A percentile compares a stretch with the other conserved stretches of the same genome.
phyloP scores from a whole-genome alignment of 345 rosid species.

The Eutrema yunnanense region DNA sequence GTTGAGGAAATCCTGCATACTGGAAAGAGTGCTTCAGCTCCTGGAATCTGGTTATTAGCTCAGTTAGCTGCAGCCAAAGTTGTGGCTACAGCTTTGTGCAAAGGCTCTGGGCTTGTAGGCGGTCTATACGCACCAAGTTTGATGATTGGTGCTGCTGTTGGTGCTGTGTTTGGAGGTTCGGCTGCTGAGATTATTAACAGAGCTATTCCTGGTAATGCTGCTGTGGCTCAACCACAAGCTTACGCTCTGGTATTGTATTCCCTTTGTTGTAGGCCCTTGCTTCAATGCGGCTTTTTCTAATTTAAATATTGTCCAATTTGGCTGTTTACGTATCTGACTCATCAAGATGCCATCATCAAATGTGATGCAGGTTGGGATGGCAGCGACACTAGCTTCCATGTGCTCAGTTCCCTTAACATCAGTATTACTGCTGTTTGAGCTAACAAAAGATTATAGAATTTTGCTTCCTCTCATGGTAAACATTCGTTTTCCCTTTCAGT shows the following conservation, averaged over 20 bases:
- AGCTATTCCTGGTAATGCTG: constrained; percentile 96
- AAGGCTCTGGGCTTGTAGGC: constrained; percentile 97
- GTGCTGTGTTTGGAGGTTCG: constrained; percentile 97
- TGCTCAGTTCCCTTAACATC: constrained; percentile 99
- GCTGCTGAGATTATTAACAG: constrained; percentile 86
- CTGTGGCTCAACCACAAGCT: constrained; percentile 98
- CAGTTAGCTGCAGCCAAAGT: constrained; percentile 95
- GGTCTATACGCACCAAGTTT: constrained; percentile 97
- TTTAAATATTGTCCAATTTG: background rate
- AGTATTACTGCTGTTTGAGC: constrained; percentile 83
- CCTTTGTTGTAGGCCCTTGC: constrained; percentile 14
- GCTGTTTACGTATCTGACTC: constrained; percentile 2
- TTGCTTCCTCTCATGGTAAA: constrained; percentile 96
- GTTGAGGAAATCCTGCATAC: constrained; percentile 96
- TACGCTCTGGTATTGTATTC: constrained; percentile 77
- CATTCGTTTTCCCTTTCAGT: constrained; percentile 1
- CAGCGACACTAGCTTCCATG: constrained; percentile 94
- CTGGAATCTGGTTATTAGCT: constrained; percentile 91
- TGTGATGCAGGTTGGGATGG: constrained; percentile 90
- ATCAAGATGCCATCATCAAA: constrained; percentile 2
- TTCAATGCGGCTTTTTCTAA: background rate
- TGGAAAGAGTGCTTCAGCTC: constrained; percentile 95
- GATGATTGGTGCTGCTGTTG: constrained; percentile 99
- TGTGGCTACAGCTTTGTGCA: constrained; percentile 90
- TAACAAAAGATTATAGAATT: constrained; percentile 94